Evolutionary conservation across 148 eudicot genomes (phyloP).

Genomic region (Agrostemma githago): DNA sequence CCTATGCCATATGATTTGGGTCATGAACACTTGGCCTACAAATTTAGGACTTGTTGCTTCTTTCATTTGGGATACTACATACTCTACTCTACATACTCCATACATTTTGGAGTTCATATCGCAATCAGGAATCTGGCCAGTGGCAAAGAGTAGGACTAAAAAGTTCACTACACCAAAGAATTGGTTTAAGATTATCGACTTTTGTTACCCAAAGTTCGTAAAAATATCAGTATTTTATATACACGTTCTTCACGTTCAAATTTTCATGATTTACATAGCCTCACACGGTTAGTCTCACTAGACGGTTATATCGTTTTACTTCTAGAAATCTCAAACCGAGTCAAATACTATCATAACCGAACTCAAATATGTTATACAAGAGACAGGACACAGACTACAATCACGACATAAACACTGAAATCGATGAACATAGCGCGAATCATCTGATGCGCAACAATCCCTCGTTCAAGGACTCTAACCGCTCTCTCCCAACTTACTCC

Average conservation of each 20-base stretch:
- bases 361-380: slow-evolving; percentile 18
- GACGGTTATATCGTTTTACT: no score
- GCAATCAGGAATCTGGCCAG: not conserved
- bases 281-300: no score
- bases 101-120: not conserved
- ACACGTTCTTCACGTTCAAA: no score
- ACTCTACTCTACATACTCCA: no score
- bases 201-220: no score
- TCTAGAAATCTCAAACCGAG: no score
- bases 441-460: slow-evolving; percentile 50
- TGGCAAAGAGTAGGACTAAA: no score
- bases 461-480: slow-evolving; percentile 46
- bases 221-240: no score
- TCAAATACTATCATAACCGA: no score
- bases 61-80: not conserved
- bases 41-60: not conserved
- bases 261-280: no score
- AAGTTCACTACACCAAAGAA: no score
- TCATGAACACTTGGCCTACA: slow-evolving; percentile 27
- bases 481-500: slow-evolving; percentile 43
- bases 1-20: slow-evolving; percentile 26
- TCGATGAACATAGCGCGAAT: slow-evolving; percentile 58
- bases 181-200: no score
- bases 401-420: slow-evolving; percentile 52
- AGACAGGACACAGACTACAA: slow-evolving; percentile 53